A percentile compares a stretch with the other conserved stretches of the same genome.
Conservation (phyloP, 148 eudicot genomes). For the Oxyria digyna region DNA sequence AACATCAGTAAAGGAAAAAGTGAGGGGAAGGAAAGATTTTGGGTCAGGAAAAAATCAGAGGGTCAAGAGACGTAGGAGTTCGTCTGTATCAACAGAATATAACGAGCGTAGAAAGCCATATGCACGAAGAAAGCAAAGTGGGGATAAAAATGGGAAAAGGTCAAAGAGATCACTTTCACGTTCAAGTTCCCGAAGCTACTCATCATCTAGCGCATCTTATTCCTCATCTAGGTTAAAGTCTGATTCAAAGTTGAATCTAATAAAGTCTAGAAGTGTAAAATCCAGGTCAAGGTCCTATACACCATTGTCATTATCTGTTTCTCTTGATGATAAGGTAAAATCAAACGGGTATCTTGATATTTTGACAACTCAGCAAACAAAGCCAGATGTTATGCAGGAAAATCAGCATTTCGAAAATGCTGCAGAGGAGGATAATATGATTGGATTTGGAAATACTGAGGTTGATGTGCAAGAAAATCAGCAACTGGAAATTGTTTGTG, state of each 20-base stretch:
- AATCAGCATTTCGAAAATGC: conserved; percentile 7
- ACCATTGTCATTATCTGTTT: conserved; percentile 21
- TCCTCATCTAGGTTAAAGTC: conserved; percentile 16
- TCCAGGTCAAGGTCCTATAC: conserved; percentile 23
- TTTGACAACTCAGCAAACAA: conserved; percentile 10
- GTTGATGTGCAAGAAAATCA: conserved; percentile 12
- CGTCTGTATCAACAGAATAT: conserved; percentile 12
- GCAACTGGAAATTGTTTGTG: conserved; percentile 11
- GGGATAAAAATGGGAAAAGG: conserved; percentile 21
- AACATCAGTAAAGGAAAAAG: neutral
- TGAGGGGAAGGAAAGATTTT: conserved; percentile 8
- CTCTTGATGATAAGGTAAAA: conserved; percentile 13
- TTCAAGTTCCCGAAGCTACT: conserved; percentile 12
- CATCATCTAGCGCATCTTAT: conserved; percentile 15
- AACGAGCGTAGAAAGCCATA: conserved; percentile 15
- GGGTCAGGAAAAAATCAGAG: conserved; percentile 18
- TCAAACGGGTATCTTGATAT: conserved; percentile 14
- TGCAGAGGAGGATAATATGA: conserved; percentile 12
- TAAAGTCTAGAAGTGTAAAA: conserved; percentile 7
- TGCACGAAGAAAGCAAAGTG: conserved; percentile 19
- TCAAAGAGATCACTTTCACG: conserved; percentile 19
- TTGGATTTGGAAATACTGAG: conserved; percentile 9
- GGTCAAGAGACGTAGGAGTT: conserved; percentile 10
- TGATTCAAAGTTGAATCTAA: conserved; percentile 1
- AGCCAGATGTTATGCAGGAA: conserved; percentile 14